Base-by-base conservation (phyloP, 257 asterid species). In the Jasminum sambac region DNA sequence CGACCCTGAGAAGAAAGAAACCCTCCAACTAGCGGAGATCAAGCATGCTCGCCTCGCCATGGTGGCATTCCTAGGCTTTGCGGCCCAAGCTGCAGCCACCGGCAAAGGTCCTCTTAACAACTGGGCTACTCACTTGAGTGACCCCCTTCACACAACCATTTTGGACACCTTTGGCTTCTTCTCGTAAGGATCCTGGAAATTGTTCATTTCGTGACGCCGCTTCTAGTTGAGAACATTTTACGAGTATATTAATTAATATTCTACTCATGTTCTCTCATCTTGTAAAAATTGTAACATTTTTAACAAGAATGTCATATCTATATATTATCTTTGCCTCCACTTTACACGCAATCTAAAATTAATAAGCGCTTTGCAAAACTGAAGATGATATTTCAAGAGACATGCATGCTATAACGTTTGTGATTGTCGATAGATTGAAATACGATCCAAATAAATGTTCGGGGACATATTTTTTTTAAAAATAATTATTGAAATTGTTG, bases 71-170 rank as follows among this genome's bases (percentile, higher is more conserved):
- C 75, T 95, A 61, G 99, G 99, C 14, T 95, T 95, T 43, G 98
- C 96, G 0, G 96, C 88, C 41, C 98, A 93, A 72, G 98, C 98
- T 5, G 96, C 95, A 4, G 95, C 96, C 61, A 93, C 98, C 1
- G 98, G 98, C 9, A 90, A 93, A 81, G 98, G 98, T 25, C 98
- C 98, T 42, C 95, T 92, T 24, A 92, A 90, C 90, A 92, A 90
- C 83, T 92, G 97, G 97, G 97, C 80, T 2, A 92, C 98, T 84
- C 98, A 93, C 55, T 78, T 92, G 93, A 90, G 98, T 65, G 98
- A 92, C 85, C 98, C 98, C 40, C 98, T 93, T 77, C 98, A 93
- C 96, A 93, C 98, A 3, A 93, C 97, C 81, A 88, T 93, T 82
- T 76, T 93, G 64, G 98, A 93, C 78, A 93, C 97, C 79, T 89